These are phyloP conservation scores for Rhododendron vialii DNA, from an alignment of 148 eudicot species.

Conservation along the genomic window DNA sequence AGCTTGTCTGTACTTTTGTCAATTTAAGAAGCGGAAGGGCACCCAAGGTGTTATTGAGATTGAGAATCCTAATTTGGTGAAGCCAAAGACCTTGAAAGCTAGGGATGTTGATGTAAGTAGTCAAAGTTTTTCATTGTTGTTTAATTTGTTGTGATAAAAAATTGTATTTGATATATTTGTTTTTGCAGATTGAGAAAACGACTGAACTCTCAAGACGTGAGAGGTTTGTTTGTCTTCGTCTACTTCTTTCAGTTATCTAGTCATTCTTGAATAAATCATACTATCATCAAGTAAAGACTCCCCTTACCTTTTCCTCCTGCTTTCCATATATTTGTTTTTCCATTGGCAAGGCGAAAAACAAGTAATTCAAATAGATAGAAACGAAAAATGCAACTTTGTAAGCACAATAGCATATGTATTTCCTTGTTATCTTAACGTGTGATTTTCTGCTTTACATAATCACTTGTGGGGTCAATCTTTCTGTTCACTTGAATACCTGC, in stretches of 20 bases:
- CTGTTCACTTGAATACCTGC: too few relatives aligned
- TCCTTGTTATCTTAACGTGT: background rate
- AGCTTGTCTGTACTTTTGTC: slow-evolving; percentile 10
- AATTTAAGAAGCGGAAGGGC: slow-evolving; percentile 64
- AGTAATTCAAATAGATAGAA: background rate
- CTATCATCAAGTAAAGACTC: background rate
- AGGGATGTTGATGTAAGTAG: slow-evolving; percentile 73
- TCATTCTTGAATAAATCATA: background rate
- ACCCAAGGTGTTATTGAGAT: slow-evolving; percentile 81
- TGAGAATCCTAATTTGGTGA: slow-evolving; percentile 84
- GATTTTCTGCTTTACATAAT: background rate
- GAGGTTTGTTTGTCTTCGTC: slow-evolving; percentile 50
- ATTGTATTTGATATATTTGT: background rate
- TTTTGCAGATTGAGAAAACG: slow-evolving; percentile 72
- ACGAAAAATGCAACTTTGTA: background rate
- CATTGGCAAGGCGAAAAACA: background rate
- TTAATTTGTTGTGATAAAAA: background rate
- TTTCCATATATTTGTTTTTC: background rate
- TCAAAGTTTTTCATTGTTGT: background rate
- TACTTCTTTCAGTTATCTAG: background rate
- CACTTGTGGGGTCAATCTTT: background rate
- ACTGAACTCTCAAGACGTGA: slow-evolving; percentile 92
- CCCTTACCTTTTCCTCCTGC: background rate
- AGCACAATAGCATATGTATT: background rate
- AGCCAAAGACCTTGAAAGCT: slow-evolving; percentile 78